Percentiles rank a stretch among this genome's conserved stretches.
phyloP scores from a whole-genome alignment of 1,284 basidiomycete species.

The Ceratobasidium sp. region DNA sequence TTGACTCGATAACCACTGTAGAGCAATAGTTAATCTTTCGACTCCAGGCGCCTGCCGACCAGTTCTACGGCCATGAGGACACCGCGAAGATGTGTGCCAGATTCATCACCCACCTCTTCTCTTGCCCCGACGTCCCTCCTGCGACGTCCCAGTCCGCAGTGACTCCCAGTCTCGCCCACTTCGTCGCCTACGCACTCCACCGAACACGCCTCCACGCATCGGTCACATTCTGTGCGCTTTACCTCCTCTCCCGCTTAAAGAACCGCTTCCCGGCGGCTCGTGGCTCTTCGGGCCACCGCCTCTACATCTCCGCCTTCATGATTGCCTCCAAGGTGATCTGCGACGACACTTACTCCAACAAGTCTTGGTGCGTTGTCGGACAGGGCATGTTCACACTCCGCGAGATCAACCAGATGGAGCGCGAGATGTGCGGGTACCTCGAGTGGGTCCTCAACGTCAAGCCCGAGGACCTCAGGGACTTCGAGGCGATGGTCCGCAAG shows the following conservation, averaged over 20 bases:
- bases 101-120: constrained; percentile 83
- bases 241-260: constrained; percentile 88
- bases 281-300: constrained; percentile 88
- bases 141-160: constrained; percentile 49
- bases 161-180: constrained; percentile 73
- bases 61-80: constrained; percentile 81
- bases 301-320: constrained; percentile 96
- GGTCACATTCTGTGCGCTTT: constrained; percentile 86
- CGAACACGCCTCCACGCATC: constrained; percentile 84
- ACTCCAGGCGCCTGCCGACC: constrained; percentile 13
- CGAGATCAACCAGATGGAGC: constrained; percentile 96
- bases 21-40: background rate
- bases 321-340: constrained; percentile 91
- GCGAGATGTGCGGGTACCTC: constrained; percentile 92
- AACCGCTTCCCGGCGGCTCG: constrained; percentile 90
- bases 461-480: constrained; percentile 69
- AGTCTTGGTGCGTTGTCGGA: constrained; percentile 93
- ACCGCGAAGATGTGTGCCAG: constrained; percentile 70
- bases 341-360: constrained; percentile 97
- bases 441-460: constrained; percentile 91
- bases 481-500: constrained; percentile 68
- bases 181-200: constrained; percentile 78
- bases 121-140: constrained; percentile 70
- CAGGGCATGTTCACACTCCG: constrained; percentile 90
- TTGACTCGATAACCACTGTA: background rate